phyloP scores from a whole-genome alignment of 768 basidiomycete species.

The Gautieria morchelliformis region DNA sequence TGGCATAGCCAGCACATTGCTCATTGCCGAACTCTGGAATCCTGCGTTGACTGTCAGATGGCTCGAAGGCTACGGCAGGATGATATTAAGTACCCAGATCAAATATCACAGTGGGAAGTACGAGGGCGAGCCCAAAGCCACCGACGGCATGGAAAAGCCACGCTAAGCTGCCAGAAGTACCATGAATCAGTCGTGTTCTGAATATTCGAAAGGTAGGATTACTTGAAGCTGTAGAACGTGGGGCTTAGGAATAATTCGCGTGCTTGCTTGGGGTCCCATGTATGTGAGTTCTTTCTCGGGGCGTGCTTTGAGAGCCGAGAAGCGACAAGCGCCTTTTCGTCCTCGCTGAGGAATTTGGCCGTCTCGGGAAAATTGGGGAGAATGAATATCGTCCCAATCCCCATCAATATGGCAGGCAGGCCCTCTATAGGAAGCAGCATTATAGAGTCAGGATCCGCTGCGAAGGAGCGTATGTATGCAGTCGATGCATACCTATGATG shows the following conservation, averaged over 20 bases:
- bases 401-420: constrained; percentile 14
- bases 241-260: constrained; percentile 12
- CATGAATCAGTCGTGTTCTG: not conserved
- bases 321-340: constrained; percentile 32
- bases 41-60: constrained; percentile 7
- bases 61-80: not conserved
- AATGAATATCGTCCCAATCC: constrained; percentile 18
- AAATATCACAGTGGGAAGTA: constrained; percentile 17
- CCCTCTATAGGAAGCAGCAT: constrained; percentile 7
- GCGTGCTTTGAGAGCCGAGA: constrained; percentile 19
- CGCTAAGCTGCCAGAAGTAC: not conserved
- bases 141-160: constrained; percentile 16
- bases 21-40: constrained; percentile 15
- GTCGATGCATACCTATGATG: constrained; percentile 19
- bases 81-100: constrained; percentile 12
- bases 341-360: constrained; percentile 31
- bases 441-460: constrained; percentile 29
- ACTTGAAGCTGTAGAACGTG: constrained; percentile 15
- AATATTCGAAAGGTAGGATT: not conserved
- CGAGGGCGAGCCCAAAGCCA: constrained; percentile 14
- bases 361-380: constrained; percentile 45
- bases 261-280: constrained; percentile 10
- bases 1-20: constrained; percentile 18
- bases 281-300: constrained; percentile 11
- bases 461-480: constrained; percentile 15